Evolutionary conservation across 805 yeast species (phyloP), one percentile per base, ranked within the genome.

Genomic region (Wickerhamomyces xylosicus): DNA sequence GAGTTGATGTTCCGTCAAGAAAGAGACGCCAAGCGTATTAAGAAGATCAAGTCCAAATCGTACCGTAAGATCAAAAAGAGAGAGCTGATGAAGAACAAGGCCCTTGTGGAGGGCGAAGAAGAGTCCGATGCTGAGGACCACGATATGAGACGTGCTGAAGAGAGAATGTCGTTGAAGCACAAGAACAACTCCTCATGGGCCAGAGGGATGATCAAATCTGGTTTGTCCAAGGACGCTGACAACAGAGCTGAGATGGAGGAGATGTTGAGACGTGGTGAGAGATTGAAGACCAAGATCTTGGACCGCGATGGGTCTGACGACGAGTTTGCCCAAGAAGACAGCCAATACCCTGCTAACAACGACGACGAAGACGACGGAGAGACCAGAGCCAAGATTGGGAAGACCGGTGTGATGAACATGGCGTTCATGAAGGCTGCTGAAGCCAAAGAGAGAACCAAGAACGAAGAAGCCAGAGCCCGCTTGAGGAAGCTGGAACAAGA

Each of bases 1-100:
- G 98, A 92, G 56, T 72, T 90, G 46, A 85, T 90, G 95, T 92
- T 87, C 65, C 72, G 97, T 52, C 97, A 90, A 52, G 97, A 90
- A 64, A 74, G 79, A 54, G 80, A 85, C 53, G 89, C 97, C 9
- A 87, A 76, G 60, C 74, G 98, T 50, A 71, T 92, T 53, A 90
- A 90, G 66, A 92, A 90, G 64, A 92, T 92, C 60, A 92, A 92
- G 60, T 86, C 96, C 31, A 92, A 90, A 61, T 72, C 86, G 2
- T 92, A 79, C 61, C 84, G 85, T 51, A 81, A 83, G 56, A 81
- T 89, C 38, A 79, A 84, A 53, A 86, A 89, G 72, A 84, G 80
- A 58, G 96, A 89, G 57, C 64, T 84, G 47, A 60, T 81, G 47
- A 77, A 76, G 46, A 81, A 81, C 50, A 70, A 76, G 49, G 80